phyloP scores from a whole-genome alignment of 371 early-diverging fungal genomes.

The Apophysomyces trapeziformis region DNA sequence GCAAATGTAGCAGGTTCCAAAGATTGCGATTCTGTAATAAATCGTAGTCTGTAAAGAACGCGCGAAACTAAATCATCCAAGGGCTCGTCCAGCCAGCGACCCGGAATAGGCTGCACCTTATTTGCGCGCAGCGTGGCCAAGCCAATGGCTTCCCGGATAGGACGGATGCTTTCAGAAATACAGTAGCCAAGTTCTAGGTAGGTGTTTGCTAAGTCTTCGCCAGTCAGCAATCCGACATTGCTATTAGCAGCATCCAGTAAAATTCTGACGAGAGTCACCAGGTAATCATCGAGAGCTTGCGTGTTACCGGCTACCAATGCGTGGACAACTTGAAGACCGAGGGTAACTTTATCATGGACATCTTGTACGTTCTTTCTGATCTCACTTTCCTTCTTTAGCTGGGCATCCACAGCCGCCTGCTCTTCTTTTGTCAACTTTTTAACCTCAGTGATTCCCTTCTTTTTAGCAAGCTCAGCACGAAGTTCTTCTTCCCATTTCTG shows the following conservation, averaged over 20 bases:
- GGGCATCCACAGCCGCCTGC: slow-evolving; percentile 72
- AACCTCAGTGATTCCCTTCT: slow-evolving; percentile 49
- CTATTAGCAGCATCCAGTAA: slow-evolving; percentile 56
- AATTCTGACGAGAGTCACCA: slow-evolving; percentile 53
- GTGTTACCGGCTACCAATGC: slow-evolving; percentile 69
- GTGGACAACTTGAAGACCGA: slow-evolving; percentile 68
- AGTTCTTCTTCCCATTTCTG: slow-evolving; percentile 89
- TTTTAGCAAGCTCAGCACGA: slow-evolving; percentile 78
- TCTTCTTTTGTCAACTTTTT: slow-evolving; percentile 85
- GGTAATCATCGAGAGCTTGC: slow-evolving; percentile 42
- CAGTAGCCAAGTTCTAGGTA: slow-evolving; percentile 60
- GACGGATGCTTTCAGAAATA: slow-evolving; percentile 51
- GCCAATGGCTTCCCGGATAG: slow-evolving; percentile 57
- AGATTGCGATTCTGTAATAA: slow-evolving; percentile 66
- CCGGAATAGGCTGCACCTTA: slow-evolving; percentile 65
- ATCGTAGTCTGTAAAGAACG: slow-evolving; percentile 76
- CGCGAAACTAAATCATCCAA: slow-evolving; percentile 68
- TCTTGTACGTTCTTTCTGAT: slow-evolving; percentile 71
- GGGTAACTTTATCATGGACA: slow-evolving; percentile 51
- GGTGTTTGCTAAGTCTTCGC: slow-evolving; percentile 58
- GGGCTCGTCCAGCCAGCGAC: slow-evolving; percentile 73
- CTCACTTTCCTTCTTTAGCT: slow-evolving; percentile 76
- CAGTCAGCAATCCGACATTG: slow-evolving; percentile 62
- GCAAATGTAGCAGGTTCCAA: slow-evolving; percentile 78
- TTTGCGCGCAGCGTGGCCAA: slow-evolving; percentile 75